Evolutionary conservation across 2,329 filamentous ascomycete genomes (phyloP).

Genomic region (Neurospora sp.): DNA sequence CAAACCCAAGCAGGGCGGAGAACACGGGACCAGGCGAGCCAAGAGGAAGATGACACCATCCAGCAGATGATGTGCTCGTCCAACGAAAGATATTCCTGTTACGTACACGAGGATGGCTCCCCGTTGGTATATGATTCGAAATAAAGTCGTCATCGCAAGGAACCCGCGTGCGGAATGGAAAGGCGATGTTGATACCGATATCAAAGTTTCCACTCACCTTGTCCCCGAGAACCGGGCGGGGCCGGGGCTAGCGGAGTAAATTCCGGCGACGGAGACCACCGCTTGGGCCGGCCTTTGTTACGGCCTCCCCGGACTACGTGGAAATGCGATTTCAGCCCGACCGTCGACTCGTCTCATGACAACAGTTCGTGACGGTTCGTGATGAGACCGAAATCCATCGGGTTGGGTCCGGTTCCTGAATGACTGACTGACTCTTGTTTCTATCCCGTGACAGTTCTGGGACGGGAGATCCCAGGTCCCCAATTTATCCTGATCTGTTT

Average conservation of each 20-base stretch:
- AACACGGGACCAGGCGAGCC: not conserved
- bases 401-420: not conserved
- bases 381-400: not conserved
- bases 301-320: not conserved
- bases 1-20: not conserved
- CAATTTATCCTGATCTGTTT: too few species aligned
- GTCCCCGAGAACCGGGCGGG: not conserved
- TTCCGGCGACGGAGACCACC: not conserved
- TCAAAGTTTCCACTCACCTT: not conserved
- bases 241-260: not conserved
- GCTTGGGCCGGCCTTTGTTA: not conserved
- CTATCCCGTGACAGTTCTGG: not conserved
- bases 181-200: not conserved
- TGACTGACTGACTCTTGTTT: not conserved
- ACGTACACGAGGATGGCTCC: not conserved
- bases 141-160: not conserved
- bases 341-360: not conserved
- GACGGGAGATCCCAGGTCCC: not conserved
- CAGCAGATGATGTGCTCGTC: not conserved
- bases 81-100: not conserved
- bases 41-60: not conserved
- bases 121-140: not conserved
- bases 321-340: not conserved
- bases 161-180: not conserved
- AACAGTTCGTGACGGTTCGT: not conserved